Evolutionary conservation across 768 basidiomycete species (phyloP).

Genomic region (Suillus cothurnatus): DNA sequence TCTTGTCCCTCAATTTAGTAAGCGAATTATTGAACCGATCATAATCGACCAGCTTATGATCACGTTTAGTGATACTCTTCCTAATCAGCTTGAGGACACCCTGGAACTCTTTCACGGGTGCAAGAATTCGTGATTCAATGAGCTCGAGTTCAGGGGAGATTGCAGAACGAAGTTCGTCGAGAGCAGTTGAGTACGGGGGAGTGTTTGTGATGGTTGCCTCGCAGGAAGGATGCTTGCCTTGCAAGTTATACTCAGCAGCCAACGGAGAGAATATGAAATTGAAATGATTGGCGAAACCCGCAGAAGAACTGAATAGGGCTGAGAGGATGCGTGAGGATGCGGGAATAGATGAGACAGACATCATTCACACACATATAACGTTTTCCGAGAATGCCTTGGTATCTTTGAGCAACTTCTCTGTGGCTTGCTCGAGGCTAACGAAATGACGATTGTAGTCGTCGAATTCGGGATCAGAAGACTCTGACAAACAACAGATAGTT

Average conservation of each 20-base stretch:
- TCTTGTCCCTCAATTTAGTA: slow-evolving; percentile 96
- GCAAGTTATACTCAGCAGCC: slow-evolving; percentile 75
- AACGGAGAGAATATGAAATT: slow-evolving; percentile 65
- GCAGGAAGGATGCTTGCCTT: slow-evolving; percentile 76
- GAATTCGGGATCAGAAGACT: slow-evolving; percentile 86
- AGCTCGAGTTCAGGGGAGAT: slow-evolving; percentile 92
- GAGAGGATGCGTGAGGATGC: slow-evolving; percentile 10
- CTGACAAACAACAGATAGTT: slow-evolving; percentile 36
- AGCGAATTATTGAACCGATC: slow-evolving; percentile 96
- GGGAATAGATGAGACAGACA: slow-evolving; percentile 4
- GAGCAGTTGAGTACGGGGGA: slow-evolving; percentile 64
- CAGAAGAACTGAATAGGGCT: slow-evolving; percentile 70
- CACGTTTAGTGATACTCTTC: slow-evolving; percentile 94
- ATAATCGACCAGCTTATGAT: slow-evolving; percentile 96
- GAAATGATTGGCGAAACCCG: slow-evolving; percentile 66
- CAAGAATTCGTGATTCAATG: slow-evolving; percentile 83
- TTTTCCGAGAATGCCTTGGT: slow-evolving; percentile 85
- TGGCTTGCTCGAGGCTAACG: slow-evolving; percentile 69
- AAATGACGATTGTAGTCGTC: slow-evolving; percentile 87
- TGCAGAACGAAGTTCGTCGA: slow-evolving; percentile 82
- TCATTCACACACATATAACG: slow-evolving; percentile 54
- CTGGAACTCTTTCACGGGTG: slow-evolving; percentile 89
- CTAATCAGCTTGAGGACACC: slow-evolving; percentile 83
- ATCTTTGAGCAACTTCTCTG: slow-evolving; percentile 93
- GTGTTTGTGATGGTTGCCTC: slow-evolving; percentile 79